These are phyloP conservation scores for Fusarium nelsonii DNA, from an alignment of 2,329 filamentous ascomycete genomes.

Conservation along the genomic window DNA sequence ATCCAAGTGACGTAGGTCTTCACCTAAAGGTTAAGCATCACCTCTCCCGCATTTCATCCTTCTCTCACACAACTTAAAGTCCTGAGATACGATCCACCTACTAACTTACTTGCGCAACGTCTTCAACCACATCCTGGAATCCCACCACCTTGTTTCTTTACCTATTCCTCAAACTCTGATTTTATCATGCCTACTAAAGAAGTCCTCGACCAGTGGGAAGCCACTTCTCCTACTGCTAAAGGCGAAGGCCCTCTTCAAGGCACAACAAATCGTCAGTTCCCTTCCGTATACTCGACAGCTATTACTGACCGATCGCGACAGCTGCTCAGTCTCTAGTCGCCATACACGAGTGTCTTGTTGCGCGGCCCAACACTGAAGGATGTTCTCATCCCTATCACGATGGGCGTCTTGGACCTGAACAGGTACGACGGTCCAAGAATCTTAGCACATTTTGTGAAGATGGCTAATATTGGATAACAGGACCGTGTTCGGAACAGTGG, in stretches of 20 bases:
- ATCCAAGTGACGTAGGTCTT: conserved; percentile 16
- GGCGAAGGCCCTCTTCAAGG: conserved; percentile 42
- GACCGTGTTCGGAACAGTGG: conserved; percentile 44
- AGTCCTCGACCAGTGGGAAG: conserved; percentile 38
- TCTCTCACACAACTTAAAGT: not conserved
- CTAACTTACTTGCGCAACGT: not conserved
- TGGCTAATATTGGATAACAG: conserved; percentile 10
- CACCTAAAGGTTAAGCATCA: not conserved
- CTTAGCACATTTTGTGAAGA: accelerated
- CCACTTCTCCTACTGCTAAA: conserved; percentile 24
- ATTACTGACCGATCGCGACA: not conserved
- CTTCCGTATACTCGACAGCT: not conserved
- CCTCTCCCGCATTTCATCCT: not conserved
- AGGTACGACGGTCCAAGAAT: conserved; percentile 5
- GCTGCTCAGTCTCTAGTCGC: conserved; percentile 45
- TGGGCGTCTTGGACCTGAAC: conserved; percentile 18
- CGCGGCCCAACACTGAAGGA: conserved; percentile 21
- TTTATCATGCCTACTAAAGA: conserved; percentile 41
- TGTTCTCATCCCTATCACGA: conserved; percentile 2
- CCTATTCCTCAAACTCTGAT: not conserved
- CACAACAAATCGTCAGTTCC: conserved; percentile 17
- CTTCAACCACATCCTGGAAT: not conserved
- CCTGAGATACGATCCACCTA: too few species aligned
- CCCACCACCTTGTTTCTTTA: not conserved
- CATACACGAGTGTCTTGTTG: conserved; percentile 46